Base-by-base conservation (phyloP, 768 basidiomycete species). In the Termitomyces sp. region DNA sequence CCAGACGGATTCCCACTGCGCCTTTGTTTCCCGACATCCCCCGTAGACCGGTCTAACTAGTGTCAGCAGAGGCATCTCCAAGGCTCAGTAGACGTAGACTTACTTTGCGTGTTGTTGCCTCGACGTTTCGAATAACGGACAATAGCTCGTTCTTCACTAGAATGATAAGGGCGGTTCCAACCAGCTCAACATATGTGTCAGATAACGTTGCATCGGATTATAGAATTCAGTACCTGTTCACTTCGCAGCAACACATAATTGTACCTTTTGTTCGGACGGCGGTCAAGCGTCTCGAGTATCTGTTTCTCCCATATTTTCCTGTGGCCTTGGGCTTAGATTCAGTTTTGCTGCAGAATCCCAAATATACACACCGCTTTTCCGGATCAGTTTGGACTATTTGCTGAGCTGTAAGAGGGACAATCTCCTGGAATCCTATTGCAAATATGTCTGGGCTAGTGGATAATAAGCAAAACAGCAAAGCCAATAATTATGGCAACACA, bases 11-110 rank as follows among this genome's bases (percentile, higher is more conserved):
- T 6, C 89, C 95, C 13, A 96, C 91, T 1, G 94, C 97, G 20
- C 97, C 97, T 75, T 99, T 96, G 76, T 96, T 96, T 30, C 95
- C 97, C 0, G 94, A 94, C 85, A 98, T 94, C 13, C 97, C 97
- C 34, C 89, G 82, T 42, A 92, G 76, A 40, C 90, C 91, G n/a
- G 91, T 93, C 91, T 93, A 14, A 50, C 48, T 10, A 34, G 1
- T 22, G 27, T 8, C n/a, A 47, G 16, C 9, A 34, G 26, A 26
- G 22, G 22, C 5, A 33, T 45, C 24, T 2, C 7, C 20, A 10
- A 20, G 39, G 46, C n/a, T 45, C 16, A 2, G 6, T 9, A 10
- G 33, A 47, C 63, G 6, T 9, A 10, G 33, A 47, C 63, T 13
- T 57, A 92, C 95, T 81, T 99, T 99, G 59, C 93, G 87, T 49